Conservation (phyloP, 306 rosid genomes). For the Sphenostylis stenocarpa region DNA sequence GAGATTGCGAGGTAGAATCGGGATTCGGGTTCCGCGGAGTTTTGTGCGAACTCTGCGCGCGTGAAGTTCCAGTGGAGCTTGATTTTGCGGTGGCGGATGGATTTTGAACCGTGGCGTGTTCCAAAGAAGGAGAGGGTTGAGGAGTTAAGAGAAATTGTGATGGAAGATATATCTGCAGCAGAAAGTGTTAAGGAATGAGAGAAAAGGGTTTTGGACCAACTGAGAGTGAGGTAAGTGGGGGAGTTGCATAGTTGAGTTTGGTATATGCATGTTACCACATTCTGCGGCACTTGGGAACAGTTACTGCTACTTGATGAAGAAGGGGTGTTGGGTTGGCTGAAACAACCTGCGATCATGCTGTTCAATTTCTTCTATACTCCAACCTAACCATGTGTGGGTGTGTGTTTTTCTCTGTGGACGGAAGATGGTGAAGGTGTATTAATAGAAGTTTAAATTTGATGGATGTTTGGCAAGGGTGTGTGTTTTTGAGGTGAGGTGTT, state of each 20-base stretch:
- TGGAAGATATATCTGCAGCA: slow-evolving; percentile 53
- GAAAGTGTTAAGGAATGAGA: slow-evolving; percentile 62
- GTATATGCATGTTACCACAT: slow-evolving; percentile 63
- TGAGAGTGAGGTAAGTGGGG: slow-evolving; percentile 61
- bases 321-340: slow-evolving; percentile 64
- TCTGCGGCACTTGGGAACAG: slow-evolving; percentile 48
- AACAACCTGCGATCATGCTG: slow-evolving; percentile 73
- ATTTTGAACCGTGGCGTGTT: slow-evolving; percentile 54
- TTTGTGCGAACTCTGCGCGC: slow-evolving; percentile 42
- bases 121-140: slow-evolving; percentile 61
- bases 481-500: background rate
- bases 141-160: slow-evolving; percentile 63
- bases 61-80: slow-evolving; percentile 78
- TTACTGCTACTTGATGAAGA: slow-evolving; percentile 34
- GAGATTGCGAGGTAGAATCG: slow-evolving; percentile 63
- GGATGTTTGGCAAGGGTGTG: background rate
- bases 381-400: too few species aligned
- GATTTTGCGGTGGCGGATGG: slow-evolving; percentile 49
- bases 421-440: background rate
- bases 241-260: slow-evolving; percentile 64
- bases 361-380: background rate
- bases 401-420: background rate
- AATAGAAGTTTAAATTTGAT: background rate
- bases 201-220: slow-evolving; percentile 63
- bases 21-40: slow-evolving; percentile 69